A percentile compares a stretch with the other conserved stretches of the same genome.
Conservation (phyloP, 148 eudicot species). For the Cornus controversa region DNA sequence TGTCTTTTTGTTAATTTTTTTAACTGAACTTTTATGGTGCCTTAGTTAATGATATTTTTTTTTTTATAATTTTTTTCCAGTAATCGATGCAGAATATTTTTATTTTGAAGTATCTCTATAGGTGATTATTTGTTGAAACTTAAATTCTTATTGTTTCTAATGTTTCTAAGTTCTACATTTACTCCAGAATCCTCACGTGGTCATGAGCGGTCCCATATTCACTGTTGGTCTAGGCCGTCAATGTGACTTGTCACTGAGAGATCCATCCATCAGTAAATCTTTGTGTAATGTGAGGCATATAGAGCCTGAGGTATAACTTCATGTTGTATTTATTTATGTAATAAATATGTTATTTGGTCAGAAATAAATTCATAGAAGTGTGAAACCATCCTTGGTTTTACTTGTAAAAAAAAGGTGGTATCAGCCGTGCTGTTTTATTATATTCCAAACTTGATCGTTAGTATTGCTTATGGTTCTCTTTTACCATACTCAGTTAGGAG, state of each 20-base stretch:
- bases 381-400: background rate
- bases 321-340: background rate
- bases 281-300: constrained; percentile 74
- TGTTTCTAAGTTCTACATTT: background rate
- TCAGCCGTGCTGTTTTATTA: background rate
- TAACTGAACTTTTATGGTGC: background rate
- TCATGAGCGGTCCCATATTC: constrained; percentile 49
- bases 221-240: constrained; percentile 85
- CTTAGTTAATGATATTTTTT: constrained; percentile 1
- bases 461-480: background rate
- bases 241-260: constrained; percentile 68
- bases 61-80: constrained; percentile 1
- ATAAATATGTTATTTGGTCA: background rate
- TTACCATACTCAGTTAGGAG: constrained; percentile 42
- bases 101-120: background rate
- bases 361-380: background rate
- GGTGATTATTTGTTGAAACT: background rate
- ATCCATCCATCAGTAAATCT: constrained; percentile 61
- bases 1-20: too few species aligned
- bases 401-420: too few species aligned
- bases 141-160: background rate
- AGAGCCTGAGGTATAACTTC: constrained; percentile 58
- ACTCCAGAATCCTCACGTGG: constrained; percentile 63
- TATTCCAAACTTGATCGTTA: background rate
- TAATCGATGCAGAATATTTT: background rate